Evolutionary conservation across 1,284 basidiomycete species (phyloP).

Genomic region (Wolfiporia cocos): DNA sequence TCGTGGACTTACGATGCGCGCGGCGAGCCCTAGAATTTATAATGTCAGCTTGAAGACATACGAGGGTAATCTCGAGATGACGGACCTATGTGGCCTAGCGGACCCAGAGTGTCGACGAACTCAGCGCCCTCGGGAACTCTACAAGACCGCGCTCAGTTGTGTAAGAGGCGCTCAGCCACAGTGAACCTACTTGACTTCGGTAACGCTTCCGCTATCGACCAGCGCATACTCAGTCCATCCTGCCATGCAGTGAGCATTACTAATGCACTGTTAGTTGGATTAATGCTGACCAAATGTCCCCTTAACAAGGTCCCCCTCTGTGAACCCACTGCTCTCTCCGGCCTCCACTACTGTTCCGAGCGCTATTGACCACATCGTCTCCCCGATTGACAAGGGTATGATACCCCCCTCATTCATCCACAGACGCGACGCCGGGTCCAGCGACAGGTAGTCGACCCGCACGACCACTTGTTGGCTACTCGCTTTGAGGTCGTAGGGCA

Average conservation of each 20-base stretch:
- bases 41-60: not conserved
- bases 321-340: slow-evolving; percentile 46
- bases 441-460: slow-evolving; percentile 66
- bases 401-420: slow-evolving; percentile 67
- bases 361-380: slow-evolving; percentile 72
- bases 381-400: slow-evolving; percentile 74
- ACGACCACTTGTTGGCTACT: slow-evolving; percentile 60
- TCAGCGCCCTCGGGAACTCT: slow-evolving; percentile 33
- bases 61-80: not conserved
- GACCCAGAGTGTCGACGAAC: slow-evolving; percentile 71
- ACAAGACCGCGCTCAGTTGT: not conserved
- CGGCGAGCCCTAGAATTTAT: slow-evolving; percentile 55
- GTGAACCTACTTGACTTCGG: slow-evolving; percentile 48
- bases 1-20: slow-evolving; percentile 60
- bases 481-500: slow-evolving; percentile 49
- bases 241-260: too few relatives aligned
- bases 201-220: slow-evolving; percentile 47
- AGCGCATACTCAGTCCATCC: slow-evolving; percentile 80
- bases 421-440: slow-evolving; percentile 84
- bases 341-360: slow-evolving; percentile 64
- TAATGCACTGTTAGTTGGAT: too few relatives aligned
- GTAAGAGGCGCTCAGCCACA: too few relatives aligned
- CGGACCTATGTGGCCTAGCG: slow-evolving; percentile 62
- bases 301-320: slow-evolving; percentile 62
- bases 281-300: slow-evolving; percentile 44